A percentile compares a stretch with the other conserved stretches of the same genome.
Conservation (phyloP, 164 flowering plant genomes). For the Warburgia ugandensis region DNA sequence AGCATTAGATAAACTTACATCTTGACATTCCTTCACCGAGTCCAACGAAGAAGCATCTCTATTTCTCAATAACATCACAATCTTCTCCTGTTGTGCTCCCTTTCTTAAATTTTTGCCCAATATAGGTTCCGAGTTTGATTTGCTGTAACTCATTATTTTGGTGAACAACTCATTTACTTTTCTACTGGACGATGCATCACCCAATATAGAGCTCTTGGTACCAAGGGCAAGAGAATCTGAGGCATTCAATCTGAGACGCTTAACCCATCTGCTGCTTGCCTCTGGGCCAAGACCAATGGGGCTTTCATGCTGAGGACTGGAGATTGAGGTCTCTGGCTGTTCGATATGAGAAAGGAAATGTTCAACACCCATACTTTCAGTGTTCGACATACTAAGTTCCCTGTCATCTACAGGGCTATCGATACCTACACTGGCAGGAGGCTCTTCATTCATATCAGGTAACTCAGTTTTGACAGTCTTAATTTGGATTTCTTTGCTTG, state of each 20-base stretch:
- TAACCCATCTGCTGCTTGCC: conserved; percentile 56
- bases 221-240: conserved; percentile 38
- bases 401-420: conserved; percentile 18
- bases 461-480: conserved; percentile 10
- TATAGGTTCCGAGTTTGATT: conserved; percentile 23
- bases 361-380: conserved; percentile 60
- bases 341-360: conserved; percentile 33
- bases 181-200: conserved; percentile 30
- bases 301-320: conserved; percentile 10
- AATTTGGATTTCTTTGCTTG: conserved; percentile 16
- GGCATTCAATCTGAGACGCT: conserved; percentile 56
- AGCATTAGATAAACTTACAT: conserved; percentile 32
- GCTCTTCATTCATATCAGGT: conserved; percentile 39
- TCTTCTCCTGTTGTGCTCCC: conserved; percentile 17
- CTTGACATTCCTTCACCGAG: conserved; percentile 15
- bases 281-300: conserved; percentile 18
- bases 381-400: conserved; percentile 47
- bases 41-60: conserved; percentile 20
- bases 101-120: conserved; percentile 14
- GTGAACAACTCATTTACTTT: conserved; percentile 29
- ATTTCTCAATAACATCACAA: conserved; percentile 4
- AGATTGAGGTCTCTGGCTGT: conserved; percentile 19
- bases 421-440: conserved; percentile 18
- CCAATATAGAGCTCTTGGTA: conserved; percentile 34
- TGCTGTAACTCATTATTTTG: conserved; percentile 22